Percentiles rank a stretch among this genome's conserved stretches.
phyloP scores from a whole-genome alignment of 2,329 filamentous ascomycete genomes.

The Paecilomyces dactylethromorphus region DNA sequence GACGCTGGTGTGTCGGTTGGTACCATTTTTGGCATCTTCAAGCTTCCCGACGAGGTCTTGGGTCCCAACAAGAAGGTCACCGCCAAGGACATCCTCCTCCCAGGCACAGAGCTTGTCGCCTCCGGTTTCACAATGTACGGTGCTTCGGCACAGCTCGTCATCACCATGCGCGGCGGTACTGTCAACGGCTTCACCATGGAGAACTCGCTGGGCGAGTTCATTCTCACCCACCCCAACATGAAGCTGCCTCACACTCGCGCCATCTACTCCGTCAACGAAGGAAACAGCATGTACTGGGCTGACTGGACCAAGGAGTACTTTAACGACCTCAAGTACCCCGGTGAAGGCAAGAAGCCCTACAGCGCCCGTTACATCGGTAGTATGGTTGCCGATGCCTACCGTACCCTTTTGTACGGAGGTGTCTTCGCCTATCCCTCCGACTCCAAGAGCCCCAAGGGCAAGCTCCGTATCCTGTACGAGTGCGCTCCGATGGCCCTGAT shows the following conservation, averaged over 20 bases:
- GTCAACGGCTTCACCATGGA: slow-evolving; percentile 99
- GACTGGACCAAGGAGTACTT: slow-evolving; percentile 83
- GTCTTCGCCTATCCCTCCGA: slow-evolving; percentile 97
- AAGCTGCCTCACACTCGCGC: slow-evolving; percentile 67
- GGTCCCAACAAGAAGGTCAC: slow-evolving; percentile 50
- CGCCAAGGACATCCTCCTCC: slow-evolving; percentile 70
- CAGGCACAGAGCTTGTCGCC: slow-evolving; percentile 85
- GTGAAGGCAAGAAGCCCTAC: slow-evolving; percentile 72
- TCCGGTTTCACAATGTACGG: slow-evolving; percentile 99
- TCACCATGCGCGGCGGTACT: slow-evolving; percentile 86
- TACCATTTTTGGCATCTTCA: slow-evolving; percentile 94
- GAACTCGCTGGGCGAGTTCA: slow-evolving; percentile 95
- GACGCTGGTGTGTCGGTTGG: slow-evolving; percentile 97
- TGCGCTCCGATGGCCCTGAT: slow-evolving; percentile 98
- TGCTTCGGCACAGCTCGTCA: slow-evolving; percentile 88
- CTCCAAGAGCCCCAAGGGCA: slow-evolving; percentile 97
- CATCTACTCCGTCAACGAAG: slow-evolving; percentile 99
- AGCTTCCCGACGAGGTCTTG: slow-evolving; percentile 63
- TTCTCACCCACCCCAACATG: slow-evolving; percentile 96
- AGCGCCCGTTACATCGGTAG: slow-evolving; percentile 90
- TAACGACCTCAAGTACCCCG: slow-evolving; percentile 76
- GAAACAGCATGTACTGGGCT: slow-evolving; percentile 95
- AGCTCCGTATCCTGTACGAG: slow-evolving; percentile 94
- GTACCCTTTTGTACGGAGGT: slow-evolving; percentile 89
- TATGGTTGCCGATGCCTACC: slow-evolving; percentile 98